Evolutionary conservation across 1,139 yeast species (phyloP), one percentile per base, ranked within the genome.

Genomic region (Scheffersomyces cryptocercus): DNA sequence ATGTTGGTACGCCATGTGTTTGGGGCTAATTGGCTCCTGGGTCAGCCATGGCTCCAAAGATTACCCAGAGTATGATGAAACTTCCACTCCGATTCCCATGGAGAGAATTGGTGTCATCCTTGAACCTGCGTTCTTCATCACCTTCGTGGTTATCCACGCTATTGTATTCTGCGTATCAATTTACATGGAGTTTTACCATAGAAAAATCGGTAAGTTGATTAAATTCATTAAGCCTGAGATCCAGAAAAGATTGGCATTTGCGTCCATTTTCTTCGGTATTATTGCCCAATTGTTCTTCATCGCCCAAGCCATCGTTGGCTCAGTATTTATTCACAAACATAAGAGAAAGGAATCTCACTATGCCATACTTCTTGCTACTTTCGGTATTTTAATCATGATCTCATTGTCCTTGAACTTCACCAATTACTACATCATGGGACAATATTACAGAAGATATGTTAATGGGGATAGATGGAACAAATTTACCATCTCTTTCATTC

Each of bases 361-460:
- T 42, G 62, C 61, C 6, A 43, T 53, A 3, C 48, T 62, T 36
- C 55, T 64, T 41, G 68, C 67, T 6, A 55, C 58, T 5, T 64
- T 64, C 50, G 68, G 63, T 3, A 54, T 63, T 16, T 54, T 63
- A 39, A 46, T 52, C 11, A 51, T 52, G 54, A 38, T 49, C 3
- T 52, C 55, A 4, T 47, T 52, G 34, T 47, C 64, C 3, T 55
- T 63, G 34, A 63, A 63, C 48, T 64, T 64, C 49, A 56, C 59
- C 44, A 63, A 64, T 46, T 64, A 64, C 46, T 64, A 62, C 49
- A 63, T 64, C 41, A 62, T 63, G 68, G 68, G 68, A 20, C 67
- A 62, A 45, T 64, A 63, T 48, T 63, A 62, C 47, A 50, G 55
- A 29, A 60, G 61, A 44, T 64, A 62, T 40, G 68, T 62, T 37